Base-by-base conservation (phyloP, 306 rosid species). In the Medicago lupulina region DNA sequence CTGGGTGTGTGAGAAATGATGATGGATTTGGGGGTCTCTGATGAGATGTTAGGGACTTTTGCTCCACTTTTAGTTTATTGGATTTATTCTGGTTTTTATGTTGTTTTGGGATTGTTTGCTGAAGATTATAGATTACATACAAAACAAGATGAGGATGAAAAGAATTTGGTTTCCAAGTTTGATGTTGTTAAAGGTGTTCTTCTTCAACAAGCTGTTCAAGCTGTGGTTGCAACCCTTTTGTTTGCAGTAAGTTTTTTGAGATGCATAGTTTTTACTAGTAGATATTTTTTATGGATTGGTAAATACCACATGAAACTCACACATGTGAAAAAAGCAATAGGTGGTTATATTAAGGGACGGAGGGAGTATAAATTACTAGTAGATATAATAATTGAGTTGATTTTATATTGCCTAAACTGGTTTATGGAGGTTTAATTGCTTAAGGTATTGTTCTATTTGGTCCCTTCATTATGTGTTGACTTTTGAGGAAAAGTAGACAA, bases 161-260 rank as follows among this genome's bases (percentile, higher is more conserved):
- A 92, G 93, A 96, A 96, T 83, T 85, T 86, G 92, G 99, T 92
- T 2, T 80, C 98, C 9, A 96, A 92, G 77, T 40, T 59, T 51
- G 79, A 87, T 28, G 99, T 96, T 21, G 90, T 92, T 63, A 89
- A 81, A 85, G 99, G 97, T 54, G 99, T 92, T 87, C 88, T 96
- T 36, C 86, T 96, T 47, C 98, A 92, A 79, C 98, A 92, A 59
- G 71, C 82, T 70, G 76, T 96, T 79, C 97, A 95, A 75, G 97
- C 99, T 21, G 59, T 90, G 67, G 97, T 95, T 59, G 93, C 97
- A 17, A 83, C 89, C 63, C 49, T 96, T 67, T 87, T 92, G 85
- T 96, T 90, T 83, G 87, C 85, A 81, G 99, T 96, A 77, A 65
- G 83, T 59, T 76, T 67, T 39, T 61, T 61, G 8, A 14, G 11